Conservation (phyloP, 441 rosid genomes). For the Kokia cookei region DNA sequence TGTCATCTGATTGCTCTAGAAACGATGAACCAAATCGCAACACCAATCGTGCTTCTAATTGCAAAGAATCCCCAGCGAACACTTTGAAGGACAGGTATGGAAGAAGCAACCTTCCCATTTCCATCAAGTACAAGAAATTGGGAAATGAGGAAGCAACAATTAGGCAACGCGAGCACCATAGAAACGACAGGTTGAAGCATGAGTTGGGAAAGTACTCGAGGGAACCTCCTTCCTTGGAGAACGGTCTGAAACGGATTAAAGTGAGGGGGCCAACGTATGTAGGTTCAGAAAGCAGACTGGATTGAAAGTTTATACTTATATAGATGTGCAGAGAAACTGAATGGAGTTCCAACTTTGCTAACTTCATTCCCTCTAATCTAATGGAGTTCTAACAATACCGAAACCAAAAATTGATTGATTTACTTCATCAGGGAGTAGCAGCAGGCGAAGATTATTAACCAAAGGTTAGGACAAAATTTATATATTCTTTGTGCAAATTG, state of each 20-base stretch:
- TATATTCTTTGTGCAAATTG: slow-evolving; percentile 59
- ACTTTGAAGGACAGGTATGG: slow-evolving; percentile 25
- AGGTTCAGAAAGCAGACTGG: slow-evolving; percentile 43
- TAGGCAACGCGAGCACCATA: slow-evolving; percentile 30
- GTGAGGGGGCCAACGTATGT: slow-evolving; percentile 56
- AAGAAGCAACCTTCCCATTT: slow-evolving; percentile 31
- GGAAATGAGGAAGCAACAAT: slow-evolving; percentile 28
- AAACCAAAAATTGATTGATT: slow-evolving; percentile 28
- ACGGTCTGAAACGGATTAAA: slow-evolving; percentile 77
- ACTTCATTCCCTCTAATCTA: slow-evolving; percentile 36
- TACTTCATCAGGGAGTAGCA: slow-evolving; percentile 32
- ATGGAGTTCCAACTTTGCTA: slow-evolving; percentile 47
- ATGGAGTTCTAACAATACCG: slow-evolving; percentile 50
- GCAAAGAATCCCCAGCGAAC: slow-evolving; percentile 31
- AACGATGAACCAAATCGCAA: slow-evolving; percentile 29
- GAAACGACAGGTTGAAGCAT: slow-evolving; percentile 30
- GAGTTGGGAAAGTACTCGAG: slow-evolving; percentile 28
- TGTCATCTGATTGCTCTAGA: slow-evolving; percentile 27
- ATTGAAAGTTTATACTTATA: slow-evolving; percentile 21
- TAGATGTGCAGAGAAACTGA: slow-evolving; percentile 1
- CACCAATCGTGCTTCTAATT: slow-evolving; percentile 2
- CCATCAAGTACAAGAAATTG: slow-evolving; percentile 43
- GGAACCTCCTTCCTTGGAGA: slow-evolving; percentile 40
- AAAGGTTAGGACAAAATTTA: slow-evolving; percentile 28
- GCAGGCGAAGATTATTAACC: slow-evolving; percentile 36